Conservation (phyloP, 768 basidiomycete genomes). For the Lactarius pseudohatsudake region DNA sequence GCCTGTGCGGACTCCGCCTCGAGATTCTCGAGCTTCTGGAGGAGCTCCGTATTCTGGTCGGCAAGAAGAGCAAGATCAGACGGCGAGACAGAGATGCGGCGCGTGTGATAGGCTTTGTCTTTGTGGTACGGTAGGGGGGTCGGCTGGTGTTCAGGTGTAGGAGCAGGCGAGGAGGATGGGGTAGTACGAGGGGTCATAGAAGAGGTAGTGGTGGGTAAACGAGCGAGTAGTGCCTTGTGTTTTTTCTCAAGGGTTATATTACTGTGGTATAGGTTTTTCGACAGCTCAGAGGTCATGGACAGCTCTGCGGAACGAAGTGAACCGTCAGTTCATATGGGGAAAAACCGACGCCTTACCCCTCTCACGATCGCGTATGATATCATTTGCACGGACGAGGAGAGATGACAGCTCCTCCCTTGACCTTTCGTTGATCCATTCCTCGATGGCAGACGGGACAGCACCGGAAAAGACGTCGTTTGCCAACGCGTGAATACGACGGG, state of each 20-base stretch:
- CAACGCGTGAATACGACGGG: conserved; percentile 35
- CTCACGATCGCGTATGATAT: conserved; percentile 73
- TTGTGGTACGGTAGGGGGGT: conserved; percentile 26
- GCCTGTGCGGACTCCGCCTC: conserved; percentile 66
- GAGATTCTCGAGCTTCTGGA: conserved; percentile 71
- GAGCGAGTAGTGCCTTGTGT: conserved; percentile 68
- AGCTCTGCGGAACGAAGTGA: conserved; percentile 49
- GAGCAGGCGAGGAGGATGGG: conserved; percentile 31
- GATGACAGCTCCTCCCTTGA: conserved; percentile 73
- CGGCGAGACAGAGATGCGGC: conserved; percentile 63
- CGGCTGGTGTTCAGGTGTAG: conserved; percentile 24
- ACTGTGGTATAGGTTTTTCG: conserved; percentile 67
- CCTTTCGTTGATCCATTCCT: conserved; percentile 58
- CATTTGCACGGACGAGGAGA: conserved; percentile 70
- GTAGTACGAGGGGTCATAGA: conserved; percentile 29
- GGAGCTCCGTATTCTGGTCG: conserved; percentile 81
- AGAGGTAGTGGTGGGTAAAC: conserved; percentile 44
- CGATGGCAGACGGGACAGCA: conserved; percentile 29
- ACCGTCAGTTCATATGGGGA: conserved; percentile 9
- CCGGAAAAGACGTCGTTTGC: conserved; percentile 29
- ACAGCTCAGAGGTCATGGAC: conserved; percentile 61
- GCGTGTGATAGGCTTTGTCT: conserved; percentile 35
- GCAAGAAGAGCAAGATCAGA: conserved; percentile 68
- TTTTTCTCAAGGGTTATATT: conserved; percentile 67
- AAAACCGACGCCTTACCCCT: conserved; percentile 51